These are phyloP conservation scores for Stromatinia cepivora DNA, from an alignment of 2,329 filamentous ascomycete genomes.

Conservation along the genomic window DNA sequence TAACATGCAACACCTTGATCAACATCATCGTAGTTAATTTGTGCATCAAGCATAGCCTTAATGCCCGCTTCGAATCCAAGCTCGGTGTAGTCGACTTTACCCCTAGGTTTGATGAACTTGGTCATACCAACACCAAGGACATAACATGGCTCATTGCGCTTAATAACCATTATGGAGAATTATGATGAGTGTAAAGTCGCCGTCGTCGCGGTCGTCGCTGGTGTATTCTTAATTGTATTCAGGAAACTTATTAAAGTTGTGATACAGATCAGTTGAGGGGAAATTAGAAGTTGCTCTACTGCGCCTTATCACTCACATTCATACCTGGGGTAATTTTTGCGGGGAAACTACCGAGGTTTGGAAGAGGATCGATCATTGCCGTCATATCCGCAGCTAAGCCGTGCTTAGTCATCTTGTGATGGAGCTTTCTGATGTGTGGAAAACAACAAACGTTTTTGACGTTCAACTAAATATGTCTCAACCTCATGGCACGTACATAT, in stretches of 20 bases:
- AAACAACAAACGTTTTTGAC: background rate
- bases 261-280: background rate
- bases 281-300: background rate
- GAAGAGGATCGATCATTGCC: background rate
- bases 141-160: constrained; percentile 58
- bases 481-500: background rate
- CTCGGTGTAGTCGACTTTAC: constrained; percentile 92
- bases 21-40: constrained; percentile 95
- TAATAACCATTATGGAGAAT: constrained; percentile 31
- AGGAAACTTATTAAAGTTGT: background rate
- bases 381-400: background rate
- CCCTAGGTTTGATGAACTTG: constrained; percentile 96
- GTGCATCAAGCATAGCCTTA: constrained; percentile 58
- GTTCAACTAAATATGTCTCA: too few relatives aligned
- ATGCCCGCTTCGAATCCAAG: constrained; percentile 88
- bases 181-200: background rate
- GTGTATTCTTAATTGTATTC: background rate
- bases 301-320: background rate
- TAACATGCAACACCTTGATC: constrained; percentile 96
- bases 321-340: constrained; percentile 10
- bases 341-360: constrained; percentile 16
- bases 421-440: background rate
- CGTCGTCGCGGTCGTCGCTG: too few relatives aligned
- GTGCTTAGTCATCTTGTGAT: background rate
- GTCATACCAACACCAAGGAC: constrained; percentile 98